Evolutionary conservation across 2,329 filamentous ascomycete genomes (phyloP), one percentile per base, ranked within the genome.

Genomic region (Fusarium lateritium): DNA sequence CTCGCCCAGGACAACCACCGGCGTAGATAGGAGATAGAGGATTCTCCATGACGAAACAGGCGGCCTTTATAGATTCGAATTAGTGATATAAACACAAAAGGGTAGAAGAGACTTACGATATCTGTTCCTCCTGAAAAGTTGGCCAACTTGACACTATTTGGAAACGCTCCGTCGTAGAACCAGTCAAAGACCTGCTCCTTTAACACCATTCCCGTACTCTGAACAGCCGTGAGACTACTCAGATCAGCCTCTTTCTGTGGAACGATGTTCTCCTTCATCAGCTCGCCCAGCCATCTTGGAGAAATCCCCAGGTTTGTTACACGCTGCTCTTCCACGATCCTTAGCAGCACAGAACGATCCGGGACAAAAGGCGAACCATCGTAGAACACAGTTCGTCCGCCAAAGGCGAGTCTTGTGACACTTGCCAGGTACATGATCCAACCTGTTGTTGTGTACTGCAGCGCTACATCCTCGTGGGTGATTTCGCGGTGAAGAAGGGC

Each of bases 381-480:
- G 76, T 97, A 97, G n/a, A 95, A 82, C 3, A 97, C 79, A 2
- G 86, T 82, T 7, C 88, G 84, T 0, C 84, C 83, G 9, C 92
- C 92, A 39, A 84, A 80, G 2, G 91, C 72, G 9, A 95, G 82
- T 6, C 84, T 82, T 21, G 84, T 82, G 0, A 93, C 82, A 38
- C 85, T 86, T 4, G 83, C 80, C 10, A 94, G 81, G 76, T 95
- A 96, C 93, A 97, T 97, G 79, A 97, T 96, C 93, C 93, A 97
- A 1, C 92, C 91, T 0, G 91, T 94, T 0, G 89, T 91, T 2
- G 89, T 88, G 74, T 85, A 88, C 76, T 89, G 86, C 59, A 89
- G 70, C 2, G 78, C 75, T 2, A 87, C 81, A 43, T 79, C 80
- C n/a, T 79, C 74, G 0, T 80, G 71, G 0, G 68, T 75, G 6